Evolutionary conservation across 2,329 filamentous ascomycete genomes (phyloP), one percentile per base, ranked within the genome.

Genomic region (Hymenoscyphus fraxineus): DNA sequence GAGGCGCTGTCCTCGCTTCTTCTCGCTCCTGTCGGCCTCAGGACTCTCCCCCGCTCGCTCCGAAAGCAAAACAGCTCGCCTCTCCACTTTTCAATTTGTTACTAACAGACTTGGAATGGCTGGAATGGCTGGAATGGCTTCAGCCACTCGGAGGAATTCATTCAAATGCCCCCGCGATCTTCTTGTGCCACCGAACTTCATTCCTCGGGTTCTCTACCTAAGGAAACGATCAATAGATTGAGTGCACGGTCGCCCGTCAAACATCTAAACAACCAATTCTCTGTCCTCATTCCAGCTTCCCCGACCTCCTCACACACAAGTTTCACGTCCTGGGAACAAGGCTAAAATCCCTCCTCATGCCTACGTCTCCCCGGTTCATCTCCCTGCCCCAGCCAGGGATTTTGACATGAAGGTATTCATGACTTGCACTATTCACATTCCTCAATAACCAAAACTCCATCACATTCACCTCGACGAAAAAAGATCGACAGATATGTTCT

Each of bases 401-500:
- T n/a, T 32, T 44, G 60, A 64, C 65, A 63, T 61, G 61, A 58
- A 55, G 31, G 41, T 13, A 7, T 60, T 10, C 22, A 12, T 44
- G 59, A 38, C 16, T 54, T 59, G 59, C 38, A 19, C 54, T 60
- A 22, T 35, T 54, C 41, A 31, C 38, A 32, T 31, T 57, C 54
- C 54, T 57, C 54, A 35, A 57, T 27, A 57, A 16, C 12, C 10
- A 10, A 19, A 57, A 57, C 13, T 51, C 6, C 58, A 47, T 51
- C 35, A 60, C 51, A 32, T 19, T 51, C 31, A 66, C 59, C 65
- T 63, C 59, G 61, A 64, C 59, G 56, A 65, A 66, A 39, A 55
- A 41, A 59, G 68, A 69, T 69, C 66, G 69, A 67, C 66, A 64
- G 59, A 68, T 67, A 54, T 44, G 27, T 41, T 59, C 62, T 56